Evolutionary conservation across 192 early-diverging fungal species (phyloP).

Genomic region (Coemansia sp.): DNA sequence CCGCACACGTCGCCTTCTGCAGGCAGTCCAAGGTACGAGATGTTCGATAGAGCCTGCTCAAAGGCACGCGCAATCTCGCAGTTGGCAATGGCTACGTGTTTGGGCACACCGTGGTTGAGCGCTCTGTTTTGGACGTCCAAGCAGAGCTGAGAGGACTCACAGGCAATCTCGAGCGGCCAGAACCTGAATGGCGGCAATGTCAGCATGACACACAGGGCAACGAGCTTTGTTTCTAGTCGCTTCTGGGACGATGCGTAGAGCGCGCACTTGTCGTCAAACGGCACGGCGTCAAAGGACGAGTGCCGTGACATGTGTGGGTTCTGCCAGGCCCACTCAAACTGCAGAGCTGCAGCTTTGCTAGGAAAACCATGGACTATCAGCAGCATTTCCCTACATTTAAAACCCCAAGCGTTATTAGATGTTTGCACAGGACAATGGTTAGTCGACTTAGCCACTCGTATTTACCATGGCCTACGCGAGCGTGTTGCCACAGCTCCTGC

Average conservation of each 20-base stretch:
- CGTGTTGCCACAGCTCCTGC: conserved; percentile 41
- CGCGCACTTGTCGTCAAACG: conserved; percentile 19
- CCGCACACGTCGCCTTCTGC: conserved; percentile 27
- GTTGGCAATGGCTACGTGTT: conserved; percentile 17
- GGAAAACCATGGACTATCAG: conserved; percentile 49
- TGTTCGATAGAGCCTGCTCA: not conserved
- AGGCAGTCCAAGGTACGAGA: conserved; percentile 35
- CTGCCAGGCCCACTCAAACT: conserved; percentile 56
- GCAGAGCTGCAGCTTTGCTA: conserved; percentile 41
- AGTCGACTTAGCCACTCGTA: not conserved
- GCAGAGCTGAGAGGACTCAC: conserved; percentile 14
- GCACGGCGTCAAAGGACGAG: conserved; percentile 23
- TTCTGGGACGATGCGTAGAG: conserved; percentile 38
- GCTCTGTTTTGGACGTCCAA: conserved; percentile 10
- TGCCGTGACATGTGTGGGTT: conserved; percentile 46
- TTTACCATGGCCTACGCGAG: conserved; percentile 38
- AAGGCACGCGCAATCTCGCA: conserved; percentile 18
- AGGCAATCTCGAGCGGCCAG: conserved; percentile 44
- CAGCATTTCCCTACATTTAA: conserved; percentile 41
- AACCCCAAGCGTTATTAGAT: not conserved
- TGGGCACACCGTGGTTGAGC: conserved; percentile 11
- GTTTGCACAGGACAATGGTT: not conserved
- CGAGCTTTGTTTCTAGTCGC: conserved; percentile 40
- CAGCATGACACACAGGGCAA: conserved; percentile 32
- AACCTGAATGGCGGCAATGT: conserved; percentile 32